Conservation (phyloP, 2,329 filamentous ascomycete genomes). For the Cryphonectria nitschkei region DNA sequence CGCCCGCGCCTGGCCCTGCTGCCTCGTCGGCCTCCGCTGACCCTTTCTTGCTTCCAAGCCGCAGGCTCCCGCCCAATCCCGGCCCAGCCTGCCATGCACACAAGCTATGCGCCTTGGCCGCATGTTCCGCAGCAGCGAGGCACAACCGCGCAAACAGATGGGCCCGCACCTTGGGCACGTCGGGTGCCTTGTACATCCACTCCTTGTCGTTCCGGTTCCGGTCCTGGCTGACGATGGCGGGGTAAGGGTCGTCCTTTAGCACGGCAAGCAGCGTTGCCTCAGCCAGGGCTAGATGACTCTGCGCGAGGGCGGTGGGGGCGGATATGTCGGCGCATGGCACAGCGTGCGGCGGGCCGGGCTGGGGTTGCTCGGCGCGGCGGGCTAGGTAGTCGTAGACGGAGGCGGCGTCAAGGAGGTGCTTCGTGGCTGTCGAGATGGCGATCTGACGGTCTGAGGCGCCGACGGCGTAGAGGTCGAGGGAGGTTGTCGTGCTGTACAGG, state of each 20-base stretch:
- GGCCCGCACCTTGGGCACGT: slow-evolving; percentile 85
- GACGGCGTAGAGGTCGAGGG: slow-evolving; percentile 49
- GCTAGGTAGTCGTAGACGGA: slow-evolving; percentile 76
- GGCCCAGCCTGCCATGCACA: slow-evolving; percentile 35
- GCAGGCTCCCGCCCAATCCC: slow-evolving; percentile 4
- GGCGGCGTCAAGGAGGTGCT: slow-evolving; percentile 76
- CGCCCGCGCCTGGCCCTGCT: slow-evolving; percentile 34
- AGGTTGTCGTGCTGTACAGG: slow-evolving; percentile 68
- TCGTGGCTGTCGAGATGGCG: slow-evolving; percentile 75
- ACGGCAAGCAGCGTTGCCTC: slow-evolving; percentile 91
- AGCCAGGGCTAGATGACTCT: slow-evolving; percentile 72
- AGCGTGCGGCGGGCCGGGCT: slow-evolving; percentile 36
- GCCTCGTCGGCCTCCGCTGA: slow-evolving; percentile 33
- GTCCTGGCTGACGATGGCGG: slow-evolving; percentile 77
- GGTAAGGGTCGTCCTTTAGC: slow-evolving; percentile 92
- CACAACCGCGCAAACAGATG: slow-evolving; percentile 87
- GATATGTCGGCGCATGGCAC: slow-evolving; percentile 58
- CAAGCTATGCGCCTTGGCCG: slow-evolving; percentile 67
- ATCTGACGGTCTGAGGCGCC: slow-evolving; percentile 68
- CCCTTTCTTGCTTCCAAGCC: slow-evolving; percentile 15
- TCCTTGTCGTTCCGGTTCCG: slow-evolving; percentile 84
- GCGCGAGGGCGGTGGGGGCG: slow-evolving; percentile 55
- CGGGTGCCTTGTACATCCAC: slow-evolving; percentile 94
- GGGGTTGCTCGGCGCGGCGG: slow-evolving; percentile 51
- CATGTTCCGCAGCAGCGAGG: slow-evolving; percentile 86